Base-by-base conservation (phyloP, 2,329 filamentous ascomycete species). In the Onygenales sp. region DNA sequence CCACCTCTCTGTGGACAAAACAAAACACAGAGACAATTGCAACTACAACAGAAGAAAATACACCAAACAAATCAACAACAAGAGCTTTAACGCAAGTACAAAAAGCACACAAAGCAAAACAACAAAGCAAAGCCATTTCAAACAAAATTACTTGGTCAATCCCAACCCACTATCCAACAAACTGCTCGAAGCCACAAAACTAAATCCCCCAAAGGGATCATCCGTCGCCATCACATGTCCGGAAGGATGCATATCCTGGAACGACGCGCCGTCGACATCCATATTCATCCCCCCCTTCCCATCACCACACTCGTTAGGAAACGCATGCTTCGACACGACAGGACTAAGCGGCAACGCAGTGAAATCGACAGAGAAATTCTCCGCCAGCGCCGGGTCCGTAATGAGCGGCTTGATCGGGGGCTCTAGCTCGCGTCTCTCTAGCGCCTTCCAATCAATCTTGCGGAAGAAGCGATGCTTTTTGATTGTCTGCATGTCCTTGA, bases 391-490 rank as follows among this genome's bases (percentile, higher is more conserved):
- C 0, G 93, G 93, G 64, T 98, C 90, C 0, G 93, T 97, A 65
- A 98, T 92, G 63, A 97, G 78, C 13, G 93, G 93, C 66, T 87
- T 83, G 62, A 98, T 97, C 0, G 93, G 93, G 1, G 93, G 87
- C 61, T 88, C 85, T 46, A 95, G 61, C 70, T 96, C 88, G 37
- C 92, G 81, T 32, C 81, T 83, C 57, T 87, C 89, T 11, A 98
- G 80, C 62, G 84, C 86, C 71, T 84, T 85, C 93, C 93, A 98
- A 73, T 98, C 85, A 64, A 98, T 94, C 74, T 89, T 93, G 65
- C 88, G 84, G 80, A 98, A 98, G 77, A 98, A 98, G 8, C 93
- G 83, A 67, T 98, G 93, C 58, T 85, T 84, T 77, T 95, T 95
- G 73, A 98, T 87, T 0, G 79, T 85, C 52, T 81, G 77, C 49